Percentiles rank a stretch among this genome's conserved stretches.
Evolutionary conservation across 1,139 yeast species (phyloP).

Genomic region (Scheffersomyces parashehatae): DNA sequence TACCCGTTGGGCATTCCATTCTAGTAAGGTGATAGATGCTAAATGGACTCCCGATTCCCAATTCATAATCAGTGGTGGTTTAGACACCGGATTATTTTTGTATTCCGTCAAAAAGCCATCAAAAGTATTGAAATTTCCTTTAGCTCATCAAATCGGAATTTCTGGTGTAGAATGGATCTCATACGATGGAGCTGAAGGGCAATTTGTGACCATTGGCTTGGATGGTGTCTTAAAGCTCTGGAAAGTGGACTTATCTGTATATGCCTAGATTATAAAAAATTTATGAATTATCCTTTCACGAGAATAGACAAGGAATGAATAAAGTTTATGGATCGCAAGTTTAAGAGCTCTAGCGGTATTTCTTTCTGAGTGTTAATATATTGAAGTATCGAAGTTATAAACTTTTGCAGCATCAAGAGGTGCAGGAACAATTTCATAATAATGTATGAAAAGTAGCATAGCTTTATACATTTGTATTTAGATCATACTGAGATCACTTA

Average conservation of each 20-base stretch:
- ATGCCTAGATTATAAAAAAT: constrained; percentile 2
- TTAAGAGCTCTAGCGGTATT: too few relatives aligned
- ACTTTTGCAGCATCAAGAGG: too few relatives aligned
- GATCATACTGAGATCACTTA: too few relatives aligned
- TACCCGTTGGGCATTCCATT: constrained; percentile 95
- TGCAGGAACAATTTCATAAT: too few relatives aligned
- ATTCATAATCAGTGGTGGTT: constrained; percentile 73
- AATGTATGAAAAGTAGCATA: too few relatives aligned
- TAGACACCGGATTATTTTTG: constrained; percentile 78
- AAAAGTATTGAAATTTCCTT: constrained; percentile 68
- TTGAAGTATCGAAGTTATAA: too few relatives aligned
- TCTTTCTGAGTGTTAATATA: too few relatives aligned
- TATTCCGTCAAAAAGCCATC: constrained; percentile 80
- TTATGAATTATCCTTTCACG: too few relatives aligned
- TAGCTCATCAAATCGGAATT: constrained; percentile 90
- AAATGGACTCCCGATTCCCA: constrained; percentile 78
- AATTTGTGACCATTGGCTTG: constrained; percentile 69
- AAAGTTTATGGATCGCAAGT: too few relatives aligned
- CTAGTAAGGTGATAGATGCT: constrained; percentile 74
- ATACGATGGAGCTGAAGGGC: constrained; percentile 30
- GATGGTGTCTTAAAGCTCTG: constrained; percentile 84
- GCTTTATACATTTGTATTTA: too few relatives aligned
- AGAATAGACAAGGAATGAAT: too few relatives aligned
- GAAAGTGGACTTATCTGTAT: constrained; percentile 44
- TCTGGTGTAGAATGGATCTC: constrained; percentile 68